These are phyloP conservation scores for Trichosporon sp. DNA, from an alignment of 1,284 basidiomycete species.

Conservation along the genomic window DNA sequence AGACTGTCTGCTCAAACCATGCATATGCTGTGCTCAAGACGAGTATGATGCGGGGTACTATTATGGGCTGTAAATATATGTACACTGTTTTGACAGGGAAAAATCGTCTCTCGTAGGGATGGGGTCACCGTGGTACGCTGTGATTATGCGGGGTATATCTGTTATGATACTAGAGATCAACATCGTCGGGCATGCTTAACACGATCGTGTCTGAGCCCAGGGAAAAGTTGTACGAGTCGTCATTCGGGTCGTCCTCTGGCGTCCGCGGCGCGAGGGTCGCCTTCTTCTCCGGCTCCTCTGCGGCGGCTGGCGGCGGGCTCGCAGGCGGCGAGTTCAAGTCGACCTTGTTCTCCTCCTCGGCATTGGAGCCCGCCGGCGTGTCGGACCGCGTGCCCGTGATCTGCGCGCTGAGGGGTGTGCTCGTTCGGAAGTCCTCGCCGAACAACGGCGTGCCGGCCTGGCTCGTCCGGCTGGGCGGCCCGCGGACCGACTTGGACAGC, in stretches of 20 bases:
- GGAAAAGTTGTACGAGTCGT: conserved; percentile 17
- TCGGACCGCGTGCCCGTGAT: conserved; percentile 4
- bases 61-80: neutral
- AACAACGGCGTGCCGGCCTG: neutral
- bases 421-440: conserved; percentile 14
- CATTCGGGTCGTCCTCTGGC: conserved; percentile 16
- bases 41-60: neutral
- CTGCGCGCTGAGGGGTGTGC: conserved; percentile 10
- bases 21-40: conserved; percentile 15
- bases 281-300: neutral
- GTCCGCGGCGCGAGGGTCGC: neutral
- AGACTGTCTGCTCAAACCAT: neutral
- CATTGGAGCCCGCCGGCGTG: neutral
- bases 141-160: conserved; percentile 13
- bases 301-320: neutral
- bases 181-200: conserved; percentile 19
- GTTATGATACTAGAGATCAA: neutral
- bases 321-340: conserved; percentile 5
- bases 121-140: neutral
- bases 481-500: neutral
- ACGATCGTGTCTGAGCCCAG: conserved; percentile 16
- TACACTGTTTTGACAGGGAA: conserved; percentile 9
- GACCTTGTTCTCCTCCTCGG: neutral
- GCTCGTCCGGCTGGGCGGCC: conserved; percentile 1
- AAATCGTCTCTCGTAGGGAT: neutral